phyloP scores from a whole-genome alignment of 495 filamentous ascomycete species.

The Physcia stellaris region DNA sequence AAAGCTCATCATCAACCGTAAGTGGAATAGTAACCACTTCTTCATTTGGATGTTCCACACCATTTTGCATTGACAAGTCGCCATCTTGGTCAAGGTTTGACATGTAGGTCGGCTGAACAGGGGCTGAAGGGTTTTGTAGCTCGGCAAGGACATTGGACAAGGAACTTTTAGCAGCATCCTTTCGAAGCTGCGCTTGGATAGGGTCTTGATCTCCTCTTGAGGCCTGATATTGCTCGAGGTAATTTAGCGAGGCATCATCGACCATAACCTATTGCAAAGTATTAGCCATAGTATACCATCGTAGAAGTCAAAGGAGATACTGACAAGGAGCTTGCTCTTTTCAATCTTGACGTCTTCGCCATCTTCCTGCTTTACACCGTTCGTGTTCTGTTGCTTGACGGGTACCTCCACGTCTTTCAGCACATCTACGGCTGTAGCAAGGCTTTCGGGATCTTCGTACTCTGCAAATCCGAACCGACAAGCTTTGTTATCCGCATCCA shows the following conservation, averaged over 20 bases:
- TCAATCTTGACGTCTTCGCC: conserved; percentile 46
- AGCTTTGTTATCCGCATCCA: conserved; percentile 69
- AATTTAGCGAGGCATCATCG: conserved; percentile 64
- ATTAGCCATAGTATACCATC: too few relatives aligned
- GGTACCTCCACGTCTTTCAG: conserved; percentile 80
- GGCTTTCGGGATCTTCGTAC: conserved; percentile 83
- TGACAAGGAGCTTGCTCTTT: conserved; percentile 51
- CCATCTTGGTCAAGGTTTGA: conserved; percentile 45
- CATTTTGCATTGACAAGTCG: conserved; percentile 59
- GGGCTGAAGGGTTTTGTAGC: conserved; percentile 53
- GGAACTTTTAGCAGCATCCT: conserved; percentile 50
- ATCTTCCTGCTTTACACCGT: conserved; percentile 29
- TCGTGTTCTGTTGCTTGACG: conserved; percentile 51
- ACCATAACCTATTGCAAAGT: conserved; percentile 58
- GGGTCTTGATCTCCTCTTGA: conserved; percentile 51
- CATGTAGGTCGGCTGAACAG: conserved; percentile 32
- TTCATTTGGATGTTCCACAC: conserved; percentile 40
- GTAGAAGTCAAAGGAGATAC: too few relatives aligned
- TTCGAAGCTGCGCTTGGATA: conserved; percentile 47
- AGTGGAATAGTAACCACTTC: conserved; percentile 89
- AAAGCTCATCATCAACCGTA: conserved; percentile 82
- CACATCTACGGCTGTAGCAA: conserved; percentile 75
- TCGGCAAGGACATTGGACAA: conserved; percentile 54
- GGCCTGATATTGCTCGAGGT: conserved; percentile 73
- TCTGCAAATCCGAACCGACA: conserved; percentile 93